Evolutionary conservation across 2,329 filamentous ascomycete genomes (phyloP).

Genomic region (Thielaviopsis musarum): DNA sequence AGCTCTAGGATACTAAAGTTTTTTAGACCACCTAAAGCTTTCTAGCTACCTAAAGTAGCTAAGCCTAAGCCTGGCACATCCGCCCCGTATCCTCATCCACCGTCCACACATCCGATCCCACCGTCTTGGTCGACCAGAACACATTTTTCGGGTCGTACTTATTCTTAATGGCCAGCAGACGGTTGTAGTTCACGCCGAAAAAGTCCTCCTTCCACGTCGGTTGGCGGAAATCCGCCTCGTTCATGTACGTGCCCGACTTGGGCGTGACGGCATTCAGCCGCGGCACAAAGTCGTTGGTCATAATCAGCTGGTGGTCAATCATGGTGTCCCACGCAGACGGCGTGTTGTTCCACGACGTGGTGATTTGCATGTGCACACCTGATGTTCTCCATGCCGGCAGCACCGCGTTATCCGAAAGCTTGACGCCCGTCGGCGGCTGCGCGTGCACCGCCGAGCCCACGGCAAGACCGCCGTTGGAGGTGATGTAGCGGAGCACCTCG

Average conservation of each 20-base stretch:
- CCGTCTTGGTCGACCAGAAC: slow-evolving; percentile 30
- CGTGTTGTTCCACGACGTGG: slow-evolving; percentile 5
- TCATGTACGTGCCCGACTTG: slow-evolving; percentile 29
- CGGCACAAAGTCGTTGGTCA: slow-evolving; percentile 18
- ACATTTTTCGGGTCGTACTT: slow-evolving; percentile 30
- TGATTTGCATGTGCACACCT: slow-evolving; percentile 6
- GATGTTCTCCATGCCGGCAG: slow-evolving; percentile 14
- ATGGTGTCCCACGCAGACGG: slow-evolving; percentile 5
- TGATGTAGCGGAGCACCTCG: slow-evolving; percentile 20
- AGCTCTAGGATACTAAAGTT: no score
- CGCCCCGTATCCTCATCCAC: slow-evolving; percentile 22
- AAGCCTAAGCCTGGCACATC: slow-evolving; percentile 20
- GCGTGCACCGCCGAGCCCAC: slow-evolving; percentile 22
- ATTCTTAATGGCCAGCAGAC: slow-evolving; percentile 28
- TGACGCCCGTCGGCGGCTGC: slow-evolving; percentile 14
- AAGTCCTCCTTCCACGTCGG: slow-evolving; percentile 26
- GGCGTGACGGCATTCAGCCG: slow-evolving; percentile 24
- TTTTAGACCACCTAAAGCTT: no score
- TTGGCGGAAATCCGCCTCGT: slow-evolving; percentile 32
- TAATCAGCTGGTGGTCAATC: slow-evolving; percentile 4
- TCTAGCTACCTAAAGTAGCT: no score
- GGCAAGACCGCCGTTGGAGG: slow-evolving; percentile 18
- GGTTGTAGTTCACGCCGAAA: slow-evolving; percentile 29
- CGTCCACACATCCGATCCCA: slow-evolving; percentile 35
- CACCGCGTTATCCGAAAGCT: slow-evolving; percentile 15